Conservation (phyloP, 108 stramenopile genomes). For the Nitzschia inconspicua region DNA sequence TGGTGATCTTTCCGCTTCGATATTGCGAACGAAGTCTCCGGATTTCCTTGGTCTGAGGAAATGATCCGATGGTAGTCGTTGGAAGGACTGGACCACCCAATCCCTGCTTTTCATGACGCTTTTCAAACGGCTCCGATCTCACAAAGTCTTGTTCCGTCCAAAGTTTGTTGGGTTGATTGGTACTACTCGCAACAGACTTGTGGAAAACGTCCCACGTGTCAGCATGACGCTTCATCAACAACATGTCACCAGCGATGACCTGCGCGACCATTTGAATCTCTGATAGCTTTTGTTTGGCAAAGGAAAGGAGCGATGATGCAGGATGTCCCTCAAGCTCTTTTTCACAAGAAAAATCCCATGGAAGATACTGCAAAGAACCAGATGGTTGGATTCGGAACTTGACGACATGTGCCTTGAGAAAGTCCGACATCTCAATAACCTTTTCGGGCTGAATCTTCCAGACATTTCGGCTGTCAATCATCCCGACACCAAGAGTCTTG, state of each 20-base stretch:
- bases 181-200: neutral
- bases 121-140: conserved; percentile 33
- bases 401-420: neutral
- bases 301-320: conserved; percentile 39
- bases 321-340: conserved; percentile 24
- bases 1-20: conserved; percentile 38
- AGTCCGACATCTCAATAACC: conserved; percentile 3
- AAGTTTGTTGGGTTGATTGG: neutral
- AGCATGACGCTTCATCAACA: neutral
- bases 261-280: conserved; percentile 37
- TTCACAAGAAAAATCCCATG: conserved; percentile 47
- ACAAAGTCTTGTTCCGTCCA: conserved; percentile 24
- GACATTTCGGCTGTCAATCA: conserved; percentile 52
- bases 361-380: conserved; percentile 41
- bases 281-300: conserved; percentile 52
- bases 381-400: conserved; percentile 39
- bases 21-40: conserved; percentile 35
- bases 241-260: conserved; percentile 10
- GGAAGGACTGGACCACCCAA: conserved; percentile 46
- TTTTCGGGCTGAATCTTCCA: conserved; percentile 40
- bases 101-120: conserved; percentile 44
- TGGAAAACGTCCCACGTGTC: conserved; percentile 19
- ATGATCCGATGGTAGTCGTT: conserved; percentile 73
- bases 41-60: conserved; percentile 63
- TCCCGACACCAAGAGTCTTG: conserved; percentile 50